phyloP scores from a whole-genome alignment of 139 green algal species.

The Dunaliella primolecta region DNA sequence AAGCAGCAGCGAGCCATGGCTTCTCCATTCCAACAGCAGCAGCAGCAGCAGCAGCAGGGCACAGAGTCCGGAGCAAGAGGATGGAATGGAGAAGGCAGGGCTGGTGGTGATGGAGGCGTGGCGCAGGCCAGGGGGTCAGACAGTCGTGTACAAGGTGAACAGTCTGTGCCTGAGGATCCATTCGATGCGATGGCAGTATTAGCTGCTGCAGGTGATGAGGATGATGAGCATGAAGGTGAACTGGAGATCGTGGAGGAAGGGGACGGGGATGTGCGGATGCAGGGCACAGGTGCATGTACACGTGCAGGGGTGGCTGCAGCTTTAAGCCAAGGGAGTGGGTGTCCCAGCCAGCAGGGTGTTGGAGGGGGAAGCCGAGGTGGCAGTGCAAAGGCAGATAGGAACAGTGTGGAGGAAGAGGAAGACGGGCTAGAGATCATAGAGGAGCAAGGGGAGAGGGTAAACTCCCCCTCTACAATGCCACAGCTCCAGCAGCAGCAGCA shows the following conservation, averaged over 20 bases:
- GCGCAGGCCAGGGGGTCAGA: neutral
- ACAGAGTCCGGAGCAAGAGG: neutral
- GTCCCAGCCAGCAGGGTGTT: neutral
- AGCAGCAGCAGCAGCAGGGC: neutral
- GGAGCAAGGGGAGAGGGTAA: too few species aligned
- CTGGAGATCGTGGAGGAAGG: neutral
- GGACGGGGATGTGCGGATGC: neutral
- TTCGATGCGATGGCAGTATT: neutral
- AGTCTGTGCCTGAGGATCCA: neutral
- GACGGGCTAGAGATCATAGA: constrained; percentile 2
- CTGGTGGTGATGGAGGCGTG: neutral
- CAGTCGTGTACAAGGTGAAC: neutral
- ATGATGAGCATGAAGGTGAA: neutral
- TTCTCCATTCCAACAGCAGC: neutral
- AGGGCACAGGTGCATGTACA: neutral
- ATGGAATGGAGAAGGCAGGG: neutral
- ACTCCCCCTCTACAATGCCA: too few species aligned
- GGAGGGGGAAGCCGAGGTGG: too few species aligned
- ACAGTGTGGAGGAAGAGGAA: constrained; percentile 1
- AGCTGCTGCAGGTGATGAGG: neutral
- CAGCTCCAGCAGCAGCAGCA: neutral
- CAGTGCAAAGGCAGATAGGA: too few species aligned
- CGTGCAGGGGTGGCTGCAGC: neutral
- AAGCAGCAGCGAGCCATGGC: neutral
- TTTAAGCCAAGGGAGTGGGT: too few species aligned